Evolutionary conservation across 257 asterid genomes (phyloP).

Genomic region (Lavandula angustifolia): DNA sequence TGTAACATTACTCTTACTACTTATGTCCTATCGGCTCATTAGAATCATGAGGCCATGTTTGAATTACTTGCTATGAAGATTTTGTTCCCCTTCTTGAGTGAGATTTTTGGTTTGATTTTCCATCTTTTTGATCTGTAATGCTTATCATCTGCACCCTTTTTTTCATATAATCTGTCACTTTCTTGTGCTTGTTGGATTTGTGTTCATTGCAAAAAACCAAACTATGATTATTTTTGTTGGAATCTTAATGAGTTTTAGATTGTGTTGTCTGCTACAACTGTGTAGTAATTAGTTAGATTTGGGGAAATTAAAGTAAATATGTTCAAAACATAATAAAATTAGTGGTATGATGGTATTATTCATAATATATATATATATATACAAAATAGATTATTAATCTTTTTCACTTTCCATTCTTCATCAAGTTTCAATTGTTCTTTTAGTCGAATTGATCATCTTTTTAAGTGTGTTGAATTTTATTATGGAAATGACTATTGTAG

Average conservation of each 20-base stretch:
- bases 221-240: constrained; percentile 1
- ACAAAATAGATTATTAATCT: no score
- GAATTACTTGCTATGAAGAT: constrained; percentile 21
- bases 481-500: no score
- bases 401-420: no score
- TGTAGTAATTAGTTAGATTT: constrained; percentile 14
- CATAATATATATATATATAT: no score
- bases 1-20: constrained; percentile 30
- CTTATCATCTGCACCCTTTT: neutral
- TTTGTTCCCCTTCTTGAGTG: neutral
- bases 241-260: no score
- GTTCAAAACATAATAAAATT: neutral
- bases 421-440: no score
- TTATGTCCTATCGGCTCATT: constrained; percentile 22
- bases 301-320: neutral
- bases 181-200: no score
- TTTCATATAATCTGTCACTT: neutral
- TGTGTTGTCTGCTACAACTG: no score
- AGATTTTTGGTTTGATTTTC: constrained; percentile 2
- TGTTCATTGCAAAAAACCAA: neutral
- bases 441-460: no score
- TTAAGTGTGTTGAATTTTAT: no score
- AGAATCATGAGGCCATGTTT: constrained; percentile 1
- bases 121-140: neutral
- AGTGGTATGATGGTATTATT: no score